phyloP scores from a whole-genome alignment of 2,329 filamentous ascomycete species.

The Microdochium trichocladiopsis region DNA sequence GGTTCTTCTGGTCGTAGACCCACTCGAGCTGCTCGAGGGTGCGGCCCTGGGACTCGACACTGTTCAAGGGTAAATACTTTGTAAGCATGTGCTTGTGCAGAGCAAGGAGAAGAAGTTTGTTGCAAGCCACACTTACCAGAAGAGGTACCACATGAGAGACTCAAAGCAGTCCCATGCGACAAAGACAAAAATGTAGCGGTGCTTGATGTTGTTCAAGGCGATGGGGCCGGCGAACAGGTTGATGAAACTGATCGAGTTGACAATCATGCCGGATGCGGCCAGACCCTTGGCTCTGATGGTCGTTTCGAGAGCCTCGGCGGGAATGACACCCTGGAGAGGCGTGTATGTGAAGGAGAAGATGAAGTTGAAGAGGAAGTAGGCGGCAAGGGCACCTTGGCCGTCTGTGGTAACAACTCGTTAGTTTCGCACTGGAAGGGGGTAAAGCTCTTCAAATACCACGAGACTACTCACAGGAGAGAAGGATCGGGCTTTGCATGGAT shows the following conservation, averaged over 20 bases:
- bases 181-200: conserved; percentile 38
- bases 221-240: conserved; percentile 40
- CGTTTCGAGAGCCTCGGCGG: conserved; percentile 38
- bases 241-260: conserved; percentile 38
- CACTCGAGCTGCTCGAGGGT: conserved; percentile 42
- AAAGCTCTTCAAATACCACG: neutral
- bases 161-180: conserved; percentile 40
- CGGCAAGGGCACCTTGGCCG: conserved; percentile 34
- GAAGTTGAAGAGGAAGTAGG: conserved; percentile 42
- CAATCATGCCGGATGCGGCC: conserved; percentile 34
- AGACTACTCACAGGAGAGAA: neutral
- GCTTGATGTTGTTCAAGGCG: conserved; percentile 32
- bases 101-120: neutral
- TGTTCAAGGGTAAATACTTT: conserved; percentile 6
- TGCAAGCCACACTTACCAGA: conserved; percentile 29
- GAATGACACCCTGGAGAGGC: conserved; percentile 38
- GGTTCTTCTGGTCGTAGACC: conserved; percentile 41
- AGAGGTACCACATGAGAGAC: conserved; percentile 33
- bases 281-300: conserved; percentile 40
- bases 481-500: conserved; percentile 21
- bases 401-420: conserved; percentile 5
- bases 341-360: conserved; percentile 43
- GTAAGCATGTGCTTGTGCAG: neutral
- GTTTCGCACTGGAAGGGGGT: neutral
- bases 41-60: conserved; percentile 41